Evolutionary conservation across 1,139 yeast genomes (phyloP).

Genomic region (Sugiyamaella sp.): DNA sequence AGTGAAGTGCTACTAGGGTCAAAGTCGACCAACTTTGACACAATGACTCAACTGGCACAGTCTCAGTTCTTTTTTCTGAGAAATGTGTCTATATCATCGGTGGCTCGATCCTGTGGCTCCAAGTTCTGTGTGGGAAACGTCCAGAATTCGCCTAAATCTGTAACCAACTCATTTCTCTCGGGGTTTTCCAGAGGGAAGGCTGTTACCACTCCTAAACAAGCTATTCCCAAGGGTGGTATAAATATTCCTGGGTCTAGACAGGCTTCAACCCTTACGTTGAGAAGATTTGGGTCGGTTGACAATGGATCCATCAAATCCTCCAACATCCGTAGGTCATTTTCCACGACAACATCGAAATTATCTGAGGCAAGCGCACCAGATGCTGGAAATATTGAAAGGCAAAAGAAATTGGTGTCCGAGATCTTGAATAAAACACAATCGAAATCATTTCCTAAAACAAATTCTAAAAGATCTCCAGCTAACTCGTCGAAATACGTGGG

Average conservation of each 20-base stretch:
- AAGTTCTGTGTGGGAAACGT: constrained; percentile 21
- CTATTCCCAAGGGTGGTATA: neutral
- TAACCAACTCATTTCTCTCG: neutral
- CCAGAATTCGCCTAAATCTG: neutral
- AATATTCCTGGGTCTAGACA: neutral
- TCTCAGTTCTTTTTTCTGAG: constrained; percentile 44
- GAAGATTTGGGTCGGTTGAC: neutral
- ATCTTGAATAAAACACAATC: constrained; percentile 13
- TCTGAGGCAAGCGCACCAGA: constrained; percentile 14
- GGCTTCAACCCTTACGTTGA: neutral
- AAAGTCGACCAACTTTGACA: neutral
- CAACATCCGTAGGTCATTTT: neutral
- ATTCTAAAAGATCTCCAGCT: constrained; percentile 33
- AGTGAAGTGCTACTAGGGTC: too few species aligned
- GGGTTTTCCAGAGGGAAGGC: constrained; percentile 5
- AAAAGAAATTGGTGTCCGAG: constrained; percentile 14
- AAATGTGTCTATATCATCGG: constrained; percentile 36
- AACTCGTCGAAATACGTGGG: constrained; percentile 56
- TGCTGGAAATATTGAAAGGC: constrained; percentile 9
- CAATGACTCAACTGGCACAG: constrained; percentile 33
- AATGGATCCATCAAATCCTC: neutral
- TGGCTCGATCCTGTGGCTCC: constrained; percentile 38
- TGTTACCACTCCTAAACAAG: neutral
- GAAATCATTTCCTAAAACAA: constrained; percentile 10
- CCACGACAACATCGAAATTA: constrained; percentile 2